These are phyloP conservation scores for Picea engelmannii DNA, from an alignment of 83 land plant genomes.

Conservation along the genomic window DNA sequence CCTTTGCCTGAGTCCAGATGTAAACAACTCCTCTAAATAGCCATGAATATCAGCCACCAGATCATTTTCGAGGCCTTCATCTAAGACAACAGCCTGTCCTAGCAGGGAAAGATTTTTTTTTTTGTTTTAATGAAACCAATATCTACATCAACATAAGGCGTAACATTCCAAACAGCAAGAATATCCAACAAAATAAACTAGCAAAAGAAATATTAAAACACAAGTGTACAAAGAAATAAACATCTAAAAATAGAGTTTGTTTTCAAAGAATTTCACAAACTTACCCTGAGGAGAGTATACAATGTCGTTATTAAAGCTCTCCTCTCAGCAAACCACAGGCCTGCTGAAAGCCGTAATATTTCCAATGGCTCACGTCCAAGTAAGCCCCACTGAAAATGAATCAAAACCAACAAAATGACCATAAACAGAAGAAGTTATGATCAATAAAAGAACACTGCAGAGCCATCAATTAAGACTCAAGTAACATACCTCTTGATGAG, in stretches of 20 bases:
- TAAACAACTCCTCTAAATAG: conserved; percentile 77
- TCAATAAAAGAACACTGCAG: background rate
- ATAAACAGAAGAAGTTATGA: conserved; percentile 8
- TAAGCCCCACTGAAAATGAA: conserved; percentile 71
- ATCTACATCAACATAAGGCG: background rate
- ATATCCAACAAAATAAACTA: background rate
- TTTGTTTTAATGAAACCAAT: conserved; percentile 9
- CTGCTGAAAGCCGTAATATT: conserved; percentile 82
- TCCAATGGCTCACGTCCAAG: conserved; percentile 89
- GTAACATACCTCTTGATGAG: conserved; percentile 90
- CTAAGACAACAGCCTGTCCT: conserved; percentile 90
- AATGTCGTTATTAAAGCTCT: conserved; percentile 80
- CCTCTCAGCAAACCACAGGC: conserved; percentile 97
- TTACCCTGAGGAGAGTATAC: conserved; percentile 80
- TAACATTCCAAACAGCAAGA: background rate
- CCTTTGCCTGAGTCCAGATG: conserved; percentile 77
- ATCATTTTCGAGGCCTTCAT: conserved; percentile 83
- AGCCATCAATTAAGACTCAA: background rate
- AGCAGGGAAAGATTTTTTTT: conserved; percentile 18
- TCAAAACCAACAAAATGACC: background rate
- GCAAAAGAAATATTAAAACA: background rate
- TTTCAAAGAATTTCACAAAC: background rate
- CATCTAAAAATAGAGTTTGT: background rate
- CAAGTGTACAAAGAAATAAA: background rate
- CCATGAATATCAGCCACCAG: conserved; percentile 75